Conservation (phyloP, 2,329 filamentous ascomycete genomes). For the Aspergillus glaucus region DNA sequence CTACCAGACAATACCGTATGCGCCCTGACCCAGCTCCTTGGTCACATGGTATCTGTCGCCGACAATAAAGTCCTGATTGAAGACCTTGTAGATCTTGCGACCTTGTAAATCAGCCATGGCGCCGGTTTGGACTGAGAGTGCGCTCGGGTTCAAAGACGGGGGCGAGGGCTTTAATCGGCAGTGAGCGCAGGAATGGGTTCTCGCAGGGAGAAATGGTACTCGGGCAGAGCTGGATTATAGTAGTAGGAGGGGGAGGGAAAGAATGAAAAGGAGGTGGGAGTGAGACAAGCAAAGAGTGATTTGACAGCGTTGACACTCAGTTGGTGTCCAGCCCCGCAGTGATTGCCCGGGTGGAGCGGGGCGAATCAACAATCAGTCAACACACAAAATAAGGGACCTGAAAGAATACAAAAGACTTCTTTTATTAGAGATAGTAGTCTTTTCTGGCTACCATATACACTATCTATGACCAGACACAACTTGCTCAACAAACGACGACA, state of each 20-base stretch:
- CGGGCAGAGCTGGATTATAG: neutral
- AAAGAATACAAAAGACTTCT: too few relatives aligned
- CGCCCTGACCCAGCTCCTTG: conserved; percentile 96
- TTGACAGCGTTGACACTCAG: conserved; percentile 12
- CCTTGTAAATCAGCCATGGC: conserved; percentile 57
- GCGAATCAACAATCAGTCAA: too few relatives aligned
- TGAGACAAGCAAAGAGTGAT: conserved; percentile 4
- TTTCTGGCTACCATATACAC: too few relatives aligned
- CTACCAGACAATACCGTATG: conserved; percentile 97
- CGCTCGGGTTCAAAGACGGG: neutral
- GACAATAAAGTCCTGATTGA: conserved; percentile 98
- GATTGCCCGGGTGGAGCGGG: too few relatives aligned
- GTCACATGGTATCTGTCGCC: conserved; percentile 98
- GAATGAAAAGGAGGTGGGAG: conserved; percentile 3
- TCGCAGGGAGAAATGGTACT: neutral
- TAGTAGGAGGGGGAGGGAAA: neutral
- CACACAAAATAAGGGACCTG: too few relatives aligned
- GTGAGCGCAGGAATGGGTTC: neutral
- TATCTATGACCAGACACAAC: too few relatives aligned
- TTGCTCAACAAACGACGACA: too few relatives aligned
- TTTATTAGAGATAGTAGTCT: too few relatives aligned
- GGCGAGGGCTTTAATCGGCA: neutral
- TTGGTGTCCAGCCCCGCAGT: neutral
- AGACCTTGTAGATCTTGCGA: conserved; percentile 97
- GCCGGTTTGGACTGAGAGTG: neutral